phyloP scores from a whole-genome alignment of 2,329 filamentous ascomycete species.

The Alternaria incomplexa region DNA sequence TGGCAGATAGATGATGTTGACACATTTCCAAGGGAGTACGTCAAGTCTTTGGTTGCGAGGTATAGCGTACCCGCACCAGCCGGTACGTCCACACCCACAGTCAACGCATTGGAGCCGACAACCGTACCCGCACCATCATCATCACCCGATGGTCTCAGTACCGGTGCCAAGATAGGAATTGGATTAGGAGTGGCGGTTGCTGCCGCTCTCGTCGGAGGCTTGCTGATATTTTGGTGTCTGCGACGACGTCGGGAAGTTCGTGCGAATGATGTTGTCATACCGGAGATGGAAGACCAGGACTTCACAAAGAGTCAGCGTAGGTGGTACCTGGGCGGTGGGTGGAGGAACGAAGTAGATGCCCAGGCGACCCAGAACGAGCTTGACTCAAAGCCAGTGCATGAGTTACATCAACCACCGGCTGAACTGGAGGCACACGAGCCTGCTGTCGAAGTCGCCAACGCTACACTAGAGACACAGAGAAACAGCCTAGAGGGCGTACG shows the following conservation, averaged over 20 bases:
- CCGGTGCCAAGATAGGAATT: neutral
- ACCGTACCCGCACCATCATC: neutral
- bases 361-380: neutral
- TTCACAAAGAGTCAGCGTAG: neutral
- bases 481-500: neutral
- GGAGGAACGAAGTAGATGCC: slow-evolving; percentile 2
- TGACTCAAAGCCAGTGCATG: slow-evolving; percentile 10
- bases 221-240: neutral
- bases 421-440: neutral
- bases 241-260: neutral
- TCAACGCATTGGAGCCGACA: neutral
- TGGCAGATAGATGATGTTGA: neutral
- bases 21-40: neutral
- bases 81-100: neutral
- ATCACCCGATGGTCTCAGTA: neutral
- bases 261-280: neutral
- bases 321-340: slow-evolving; percentile 6
- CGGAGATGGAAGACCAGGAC: neutral
- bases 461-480: neutral
- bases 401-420: slow-evolving; percentile 8
- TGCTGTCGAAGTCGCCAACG: neutral
- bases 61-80: neutral
- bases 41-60: neutral
- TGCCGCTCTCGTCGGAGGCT: neutral
- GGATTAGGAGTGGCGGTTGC: neutral